These are phyloP conservation scores for Huiozyma naganishii DNA, from an alignment of 805 yeast genomes.

Conservation along the genomic window DNA sequence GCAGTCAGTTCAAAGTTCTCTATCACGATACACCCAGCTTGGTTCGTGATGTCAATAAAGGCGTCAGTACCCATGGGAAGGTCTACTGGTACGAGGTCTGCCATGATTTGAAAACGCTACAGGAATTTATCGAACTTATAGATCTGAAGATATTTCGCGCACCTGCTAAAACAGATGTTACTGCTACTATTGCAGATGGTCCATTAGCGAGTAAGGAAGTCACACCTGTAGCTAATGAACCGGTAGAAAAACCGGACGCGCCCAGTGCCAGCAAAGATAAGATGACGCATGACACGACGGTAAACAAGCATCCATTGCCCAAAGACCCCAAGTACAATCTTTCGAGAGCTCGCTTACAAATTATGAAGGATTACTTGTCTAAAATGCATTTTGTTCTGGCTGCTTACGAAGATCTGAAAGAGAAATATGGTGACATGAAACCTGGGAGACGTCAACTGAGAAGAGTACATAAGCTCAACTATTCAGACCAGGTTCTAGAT, in stretches of 20 bases:
- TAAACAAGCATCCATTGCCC: slow-evolving; percentile 13
- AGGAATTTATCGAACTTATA: slow-evolving; percentile 11
- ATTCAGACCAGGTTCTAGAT: slow-evolving; percentile 11
- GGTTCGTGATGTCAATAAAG: slow-evolving; percentile 9
- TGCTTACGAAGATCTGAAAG: slow-evolving; percentile 57
- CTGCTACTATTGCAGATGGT: slow-evolving; percentile 1
- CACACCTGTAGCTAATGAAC: not conserved
- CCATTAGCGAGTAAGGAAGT: not conserved
- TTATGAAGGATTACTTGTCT: slow-evolving; percentile 11
- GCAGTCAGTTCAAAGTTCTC: slow-evolving; percentile 15
- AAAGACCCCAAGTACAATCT: slow-evolving; percentile 14
- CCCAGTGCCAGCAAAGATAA: not conserved
- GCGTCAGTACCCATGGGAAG: slow-evolving; percentile 3
- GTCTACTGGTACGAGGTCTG: slow-evolving; percentile 21
- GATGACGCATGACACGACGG: not conserved
- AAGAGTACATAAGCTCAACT: slow-evolving; percentile 12
- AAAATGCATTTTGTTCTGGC: slow-evolving; percentile 31
- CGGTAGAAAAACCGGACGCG: not conserved
- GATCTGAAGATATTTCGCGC: slow-evolving; percentile 9
- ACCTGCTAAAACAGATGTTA: not conserved
- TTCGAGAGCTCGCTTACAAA: slow-evolving; percentile 10
- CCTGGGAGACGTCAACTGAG: slow-evolving; percentile 23
- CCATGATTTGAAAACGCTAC: slow-evolving; percentile 11
- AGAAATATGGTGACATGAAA: slow-evolving; percentile 36
- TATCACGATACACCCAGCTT: slow-evolving; percentile 18